Conservation (phyloP, 2,329 filamentous ascomycete species). For the Madurella fahalii region DNA sequence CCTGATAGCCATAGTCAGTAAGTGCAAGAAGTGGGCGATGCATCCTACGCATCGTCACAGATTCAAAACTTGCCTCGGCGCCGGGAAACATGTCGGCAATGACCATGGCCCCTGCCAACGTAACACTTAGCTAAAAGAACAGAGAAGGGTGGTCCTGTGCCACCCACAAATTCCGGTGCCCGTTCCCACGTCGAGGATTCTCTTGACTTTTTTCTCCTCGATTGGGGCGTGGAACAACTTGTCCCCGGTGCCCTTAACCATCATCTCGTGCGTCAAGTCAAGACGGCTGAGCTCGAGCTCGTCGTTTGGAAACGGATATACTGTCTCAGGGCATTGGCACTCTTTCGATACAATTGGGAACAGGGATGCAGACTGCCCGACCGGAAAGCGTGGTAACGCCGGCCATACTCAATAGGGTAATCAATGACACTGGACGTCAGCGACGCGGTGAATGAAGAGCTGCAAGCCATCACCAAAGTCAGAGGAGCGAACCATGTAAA, state of each 20-base stretch:
- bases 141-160: no score
- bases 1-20: constrained; percentile 17
- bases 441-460: constrained; percentile 27
- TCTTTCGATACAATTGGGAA: no score
- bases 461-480: neutral
- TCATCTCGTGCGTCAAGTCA: constrained; percentile 13
- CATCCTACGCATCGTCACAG: no score
- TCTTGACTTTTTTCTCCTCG: constrained; percentile 10
- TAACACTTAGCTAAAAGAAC: no score
- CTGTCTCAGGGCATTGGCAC: no score
- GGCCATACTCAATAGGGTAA: constrained; percentile 31
- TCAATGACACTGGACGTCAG: constrained; percentile 28
- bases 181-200: constrained; percentile 11
- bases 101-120: constrained; percentile 26
- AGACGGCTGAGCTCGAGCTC: constrained; percentile 34
- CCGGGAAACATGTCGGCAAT: constrained; percentile 32
- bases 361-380: no score
- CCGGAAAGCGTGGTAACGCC: constrained; percentile 34
- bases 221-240: constrained; percentile 11
- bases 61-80: no score
- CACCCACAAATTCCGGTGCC: constrained; percentile 13
- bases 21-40: no score
- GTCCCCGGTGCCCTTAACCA: constrained; percentile 3
- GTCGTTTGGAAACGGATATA: constrained; percentile 27
- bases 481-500: no score